Base-by-base conservation (phyloP, 305 asterid species). In the Withania somnifera region DNA sequence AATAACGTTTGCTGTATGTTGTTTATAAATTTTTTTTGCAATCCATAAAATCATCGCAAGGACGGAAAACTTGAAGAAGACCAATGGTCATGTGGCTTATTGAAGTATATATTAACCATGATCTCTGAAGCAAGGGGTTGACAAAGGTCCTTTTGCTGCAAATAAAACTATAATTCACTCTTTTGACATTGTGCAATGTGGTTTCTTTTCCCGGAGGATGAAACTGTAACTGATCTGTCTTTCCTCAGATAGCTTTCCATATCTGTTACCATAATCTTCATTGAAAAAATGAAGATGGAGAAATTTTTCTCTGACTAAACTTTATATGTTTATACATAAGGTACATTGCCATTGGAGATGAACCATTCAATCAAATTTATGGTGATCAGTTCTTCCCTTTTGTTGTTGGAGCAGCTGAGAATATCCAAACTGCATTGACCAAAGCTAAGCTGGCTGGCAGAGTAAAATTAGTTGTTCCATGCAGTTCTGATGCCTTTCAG, bases 311-410 rank as follows among this genome's bases (percentile, higher is more conserved):
- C 26, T 32, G 32, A 64, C 50, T 64, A 7, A 13, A 64, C 8
- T 34, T 64, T 32, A 32, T 32, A 15, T 30, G 45, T 63, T 30
- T 15, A 15, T 45, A 7, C 75, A 61, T 32, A 30, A 94, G 98
- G 86, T 92, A 91, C 80, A 85, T 94, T 53, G 92, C 95, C 63
- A 89, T 93, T 15, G 98, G 97, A 71, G 97, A 93, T 47, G 95
- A 93, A 82, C 93, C 94, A 42, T 93, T 93, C 90, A 91, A 89
- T 86, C 90, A 86, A 82, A 89, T 85, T 64, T 91, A 91, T 47
- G 92, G 94, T 4, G 88, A 87, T 24, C 92, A 91, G 77, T 94
- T 94, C 88, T 66, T 88, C 73, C 97, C 97, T 36, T 91, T 90
- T 83, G 88, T 90, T 30, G 90, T 91, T 58, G 94, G 95, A 60